These are phyloP conservation scores for Aspergillus hiratsukae DNA, from an alignment of 2,329 filamentous ascomycete species.

Conservation along the genomic window DNA sequence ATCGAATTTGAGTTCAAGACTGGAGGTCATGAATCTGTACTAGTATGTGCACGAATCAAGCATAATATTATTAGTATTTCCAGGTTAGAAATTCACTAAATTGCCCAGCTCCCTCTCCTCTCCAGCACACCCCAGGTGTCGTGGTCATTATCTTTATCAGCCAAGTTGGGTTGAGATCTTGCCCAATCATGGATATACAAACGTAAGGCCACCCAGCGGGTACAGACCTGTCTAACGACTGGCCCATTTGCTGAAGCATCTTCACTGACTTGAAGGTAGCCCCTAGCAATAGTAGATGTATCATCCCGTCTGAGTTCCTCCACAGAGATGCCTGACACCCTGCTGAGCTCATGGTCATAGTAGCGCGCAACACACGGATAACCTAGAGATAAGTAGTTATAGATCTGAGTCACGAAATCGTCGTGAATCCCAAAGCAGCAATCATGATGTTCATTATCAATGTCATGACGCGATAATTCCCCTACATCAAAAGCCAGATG, in stretches of 20 bases:
- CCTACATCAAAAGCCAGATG: neutral
- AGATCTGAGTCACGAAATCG: conserved; percentile 87
- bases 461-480: conserved; percentile 16
- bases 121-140: conserved; percentile 62
- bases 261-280: conserved; percentile 60
- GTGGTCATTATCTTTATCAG: conserved; percentile 49
- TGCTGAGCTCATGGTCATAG: conserved; percentile 80
- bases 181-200: conserved; percentile 88
- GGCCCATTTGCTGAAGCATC: conserved; percentile 45
- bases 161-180: conserved; percentile 68
- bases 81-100: conserved; percentile 35
- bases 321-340: conserved; percentile 68
- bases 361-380: conserved; percentile 79
- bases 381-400: conserved; percentile 91
- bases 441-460: conserved; percentile 36
- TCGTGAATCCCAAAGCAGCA: conserved; percentile 70
- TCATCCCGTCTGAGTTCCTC: conserved; percentile 70
- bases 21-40: no score
- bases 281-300: conserved; percentile 58
- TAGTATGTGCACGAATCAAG: no score
- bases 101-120: conserved; percentile 64
- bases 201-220: conserved; percentile 78
- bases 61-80: no score
- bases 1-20: no score
- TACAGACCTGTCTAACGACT: conserved; percentile 49